Evolutionary conservation across 345 rosid genomes (phyloP), one percentile per base, ranked within the genome.

Genomic region (Boechera divaricarpa): DNA sequence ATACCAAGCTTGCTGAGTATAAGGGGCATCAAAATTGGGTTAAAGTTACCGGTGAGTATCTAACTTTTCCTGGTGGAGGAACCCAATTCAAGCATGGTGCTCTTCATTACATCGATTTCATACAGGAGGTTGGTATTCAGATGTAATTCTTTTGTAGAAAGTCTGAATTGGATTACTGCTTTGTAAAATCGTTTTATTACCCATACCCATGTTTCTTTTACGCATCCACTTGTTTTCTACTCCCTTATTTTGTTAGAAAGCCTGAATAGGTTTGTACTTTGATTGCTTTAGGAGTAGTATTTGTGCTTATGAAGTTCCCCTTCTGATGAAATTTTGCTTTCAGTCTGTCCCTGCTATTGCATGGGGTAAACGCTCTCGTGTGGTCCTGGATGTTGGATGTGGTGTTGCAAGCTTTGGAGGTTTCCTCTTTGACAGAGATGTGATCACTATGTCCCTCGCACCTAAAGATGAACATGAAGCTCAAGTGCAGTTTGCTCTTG

Each of bases 401-500:
- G 99, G 99, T 51, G 98, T 93, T 82, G 98, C 99, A 67, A 93
- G 98, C 77, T 91, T 96, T 75, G 99, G 99, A 69, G 99, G 97
- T 67, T 95, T 72, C 79, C 96, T 96, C 39, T 94, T 94, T 74
- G 97, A 94, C 71, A 86, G 92, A 83, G 89, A 86, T 76, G 99
- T 87, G 52, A 83, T 92, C 18, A 75, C 96, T 13, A 92, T 95
- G 98, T 95, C 99, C 72, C 85, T 95, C 47, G 98, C 99, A 48
- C 99, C 99, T 42, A 95, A 95, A 87, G 99, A 95, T 82, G 99
- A 95, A 73, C 99, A 95, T 79, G 99, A 92, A 87, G 99, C 97
- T 55, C 99, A 95, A 81, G 94, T 91, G 61, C 99, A 95, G 58
- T 93, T 93, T 66, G 99, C 98, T 56, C 96, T 95, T 58, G 99